These are phyloP conservation scores for Psilocybe mexicana DNA, from an alignment of 1,284 basidiomycete species.

Conservation along the genomic window DNA sequence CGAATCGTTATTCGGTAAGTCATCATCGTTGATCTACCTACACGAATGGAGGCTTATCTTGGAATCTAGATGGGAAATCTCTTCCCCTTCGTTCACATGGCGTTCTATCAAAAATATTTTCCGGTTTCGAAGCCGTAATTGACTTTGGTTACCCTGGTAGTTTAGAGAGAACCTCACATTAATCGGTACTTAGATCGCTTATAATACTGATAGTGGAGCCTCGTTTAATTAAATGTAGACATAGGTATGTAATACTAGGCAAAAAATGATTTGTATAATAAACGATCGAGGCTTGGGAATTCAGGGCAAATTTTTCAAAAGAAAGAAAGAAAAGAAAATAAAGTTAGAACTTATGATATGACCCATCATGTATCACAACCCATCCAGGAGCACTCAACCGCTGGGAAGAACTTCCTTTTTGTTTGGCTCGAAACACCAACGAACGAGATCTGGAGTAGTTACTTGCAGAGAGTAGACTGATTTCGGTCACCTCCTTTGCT, in stretches of 20 bases:
- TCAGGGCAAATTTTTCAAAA: background rate
- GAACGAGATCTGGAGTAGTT: background rate
- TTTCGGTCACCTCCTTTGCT: slow-evolving; percentile 16
- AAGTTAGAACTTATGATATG: too few relatives aligned
- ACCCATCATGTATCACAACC: slow-evolving; percentile 27
- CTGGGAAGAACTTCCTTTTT: slow-evolving; percentile 35
- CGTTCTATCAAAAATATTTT: slow-evolving; percentile 19
- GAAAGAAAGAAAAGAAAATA: background rate
- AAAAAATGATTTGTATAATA: background rate
- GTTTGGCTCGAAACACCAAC: slow-evolving; percentile 12
- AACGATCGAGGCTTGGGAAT: background rate
- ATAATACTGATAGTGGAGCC: background rate
- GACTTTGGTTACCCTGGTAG: background rate
- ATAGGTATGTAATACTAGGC: background rate
- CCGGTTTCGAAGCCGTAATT: slow-evolving; percentile 16
- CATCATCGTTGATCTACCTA: background rate
- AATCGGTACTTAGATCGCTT: background rate
- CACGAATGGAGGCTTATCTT: slow-evolving; percentile 2
- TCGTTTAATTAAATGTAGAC: background rate
- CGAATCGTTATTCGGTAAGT: slow-evolving; percentile 26
- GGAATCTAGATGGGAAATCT: slow-evolving; percentile 25
- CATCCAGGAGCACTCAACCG: slow-evolving; percentile 44
- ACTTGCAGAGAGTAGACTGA: slow-evolving; percentile 3
- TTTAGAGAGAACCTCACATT: background rate
- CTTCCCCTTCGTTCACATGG: slow-evolving; percentile 22